A percentile compares a stretch with the other conserved stretches of the same genome.
These are phyloP conservation scores for Trichoderma brevicompactum DNA, from an alignment of 2,329 filamentous ascomycete genomes.

Conservation along the genomic window DNA sequence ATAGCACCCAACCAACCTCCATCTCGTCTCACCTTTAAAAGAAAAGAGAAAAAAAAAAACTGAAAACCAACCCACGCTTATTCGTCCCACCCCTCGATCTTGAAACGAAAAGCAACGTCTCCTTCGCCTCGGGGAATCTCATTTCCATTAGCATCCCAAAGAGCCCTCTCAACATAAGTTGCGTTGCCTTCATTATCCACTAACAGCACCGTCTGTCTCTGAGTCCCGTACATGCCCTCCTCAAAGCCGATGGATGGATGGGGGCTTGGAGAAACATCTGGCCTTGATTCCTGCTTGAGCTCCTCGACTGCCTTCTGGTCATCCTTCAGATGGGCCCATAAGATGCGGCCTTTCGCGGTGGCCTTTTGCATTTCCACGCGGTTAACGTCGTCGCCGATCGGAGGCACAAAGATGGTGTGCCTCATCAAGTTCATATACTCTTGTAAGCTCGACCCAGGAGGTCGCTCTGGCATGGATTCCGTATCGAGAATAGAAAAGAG, in stretches of 20 bases:
- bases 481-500: slow-evolving; percentile 61
- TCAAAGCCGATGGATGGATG: slow-evolving; percentile 50
- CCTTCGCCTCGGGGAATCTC: slow-evolving; percentile 57
- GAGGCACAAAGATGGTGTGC: slow-evolving; percentile 65
- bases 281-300: slow-evolving; percentile 44
- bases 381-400: slow-evolving; percentile 56
- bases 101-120: slow-evolving; percentile 60
- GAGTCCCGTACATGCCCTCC: slow-evolving; percentile 66
- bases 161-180: slow-evolving; percentile 61
- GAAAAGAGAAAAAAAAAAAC: too few relatives aligned
- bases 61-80: neutral
- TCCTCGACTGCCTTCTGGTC: slow-evolving; percentile 46
- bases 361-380: slow-evolving; percentile 51
- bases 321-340: slow-evolving; percentile 43
- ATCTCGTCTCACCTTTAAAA: neutral
- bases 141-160: slow-evolving; percentile 64
- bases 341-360: slow-evolving; percentile 44
- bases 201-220: slow-evolving; percentile 65
- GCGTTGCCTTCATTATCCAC: slow-evolving; percentile 67
- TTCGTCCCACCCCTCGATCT: slow-evolving; percentile 58
- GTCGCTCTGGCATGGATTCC: slow-evolving; percentile 56
- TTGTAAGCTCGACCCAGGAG: slow-evolving; percentile 53
- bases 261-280: slow-evolving; percentile 41
- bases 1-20: neutral
- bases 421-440: slow-evolving; percentile 59